Percentiles rank a stretch among this genome's conserved stretches.
These are phyloP conservation scores for Yarrowia galli DNA, from an alignment of 1,139 yeast species.

Conservation along the genomic window DNA sequence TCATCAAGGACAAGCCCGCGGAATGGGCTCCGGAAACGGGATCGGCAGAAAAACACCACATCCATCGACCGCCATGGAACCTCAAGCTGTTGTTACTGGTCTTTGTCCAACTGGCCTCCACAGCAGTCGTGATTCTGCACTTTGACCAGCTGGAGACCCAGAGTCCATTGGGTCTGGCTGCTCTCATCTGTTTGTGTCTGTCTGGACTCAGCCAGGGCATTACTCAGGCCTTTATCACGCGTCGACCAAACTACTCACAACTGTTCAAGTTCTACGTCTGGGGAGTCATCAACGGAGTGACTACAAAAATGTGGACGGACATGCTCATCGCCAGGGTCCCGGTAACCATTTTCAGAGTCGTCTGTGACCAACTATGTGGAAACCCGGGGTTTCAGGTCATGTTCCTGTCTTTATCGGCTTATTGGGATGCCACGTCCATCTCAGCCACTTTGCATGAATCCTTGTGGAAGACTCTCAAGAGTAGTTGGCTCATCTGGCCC, in stretches of 20 bases:
- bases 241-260: conserved; percentile 39
- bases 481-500: conserved; percentile 52
- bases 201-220: conserved; percentile 39
- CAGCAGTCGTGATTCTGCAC: conserved; percentile 10
- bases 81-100: conserved; percentile 6
- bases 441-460: conserved; percentile 39
- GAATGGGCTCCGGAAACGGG: conserved; percentile 8
- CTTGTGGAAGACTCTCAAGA: conserved; percentile 46
- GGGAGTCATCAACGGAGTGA: conserved; percentile 51
- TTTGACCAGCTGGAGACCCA: conserved; percentile 20
- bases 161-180: conserved; percentile 31
- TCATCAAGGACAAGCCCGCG: conserved; percentile 36
- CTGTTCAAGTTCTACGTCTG: conserved; percentile 51
- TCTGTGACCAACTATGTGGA: conserved; percentile 47
- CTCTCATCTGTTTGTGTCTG: conserved; percentile 29
- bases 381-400: conserved; percentile 46
- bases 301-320: conserved; percentile 47
- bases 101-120: neutral
- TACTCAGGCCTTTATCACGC: conserved; percentile 30
- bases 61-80: conserved; percentile 27
- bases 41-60: conserved; percentile 5
- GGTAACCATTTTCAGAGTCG: conserved; percentile 41
- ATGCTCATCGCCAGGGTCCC: conserved; percentile 44
- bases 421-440: conserved; percentile 44
- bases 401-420: conserved; percentile 46